Conservation (phyloP, 179 eudicot species). For the Beta lomatogona region DNA sequence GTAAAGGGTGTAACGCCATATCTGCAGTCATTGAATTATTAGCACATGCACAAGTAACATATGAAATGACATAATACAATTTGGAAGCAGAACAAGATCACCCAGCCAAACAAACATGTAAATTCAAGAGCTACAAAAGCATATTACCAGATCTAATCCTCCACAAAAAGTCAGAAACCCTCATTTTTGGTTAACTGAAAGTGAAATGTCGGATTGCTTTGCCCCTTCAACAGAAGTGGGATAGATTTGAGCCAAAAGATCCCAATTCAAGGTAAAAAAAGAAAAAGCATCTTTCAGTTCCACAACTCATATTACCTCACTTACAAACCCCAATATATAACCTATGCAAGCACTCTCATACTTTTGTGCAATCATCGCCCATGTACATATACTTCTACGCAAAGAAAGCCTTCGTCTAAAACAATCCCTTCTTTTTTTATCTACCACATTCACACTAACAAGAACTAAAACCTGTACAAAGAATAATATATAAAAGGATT, state of each 20-base stretch:
- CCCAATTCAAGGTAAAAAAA: too few relatives aligned
- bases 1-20: slow-evolving; percentile 79
- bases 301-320: not conserved
- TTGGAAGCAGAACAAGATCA: not conserved
- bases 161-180: too few relatives aligned
- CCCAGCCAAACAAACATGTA: not conserved
- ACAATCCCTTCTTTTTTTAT: not conserved
- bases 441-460: not conserved
- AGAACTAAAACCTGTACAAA: not conserved
- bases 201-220: too few relatives aligned
- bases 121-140: not conserved
- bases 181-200: too few relatives aligned
- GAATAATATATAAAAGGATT: not conserved
- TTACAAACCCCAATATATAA: not conserved
- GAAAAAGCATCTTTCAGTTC: not conserved
- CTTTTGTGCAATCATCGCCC: too few relatives aligned
- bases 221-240: too few relatives aligned
- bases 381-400: not conserved
- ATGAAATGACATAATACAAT: not conserved
- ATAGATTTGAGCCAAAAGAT: too few relatives aligned
- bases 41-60: not conserved
- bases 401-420: not conserved
- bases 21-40: slow-evolving; percentile 45
- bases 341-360: not conserved
- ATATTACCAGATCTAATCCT: too few relatives aligned